Base-by-base conservation (phyloP, 768 basidiomycete species). In the Coprinopsis cinerea region DNA sequence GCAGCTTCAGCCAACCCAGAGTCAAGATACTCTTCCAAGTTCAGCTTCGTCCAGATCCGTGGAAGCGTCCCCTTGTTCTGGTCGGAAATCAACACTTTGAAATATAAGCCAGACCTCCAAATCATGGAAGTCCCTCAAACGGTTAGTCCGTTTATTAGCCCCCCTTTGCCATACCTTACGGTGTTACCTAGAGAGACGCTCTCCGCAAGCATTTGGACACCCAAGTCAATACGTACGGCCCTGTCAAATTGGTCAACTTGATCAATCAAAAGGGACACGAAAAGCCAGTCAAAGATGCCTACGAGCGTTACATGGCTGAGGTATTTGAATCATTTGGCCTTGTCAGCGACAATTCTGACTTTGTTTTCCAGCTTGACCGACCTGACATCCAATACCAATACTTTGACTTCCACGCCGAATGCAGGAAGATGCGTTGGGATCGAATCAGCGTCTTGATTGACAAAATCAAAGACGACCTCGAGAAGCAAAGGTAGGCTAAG, bases 381-480 rank as follows among this genome's bases (percentile, higher is more conserved):
- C 74, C 83, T 3, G 74, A 82, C 26, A 83, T 89, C 34, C 82
- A 81, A 58, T 99, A 99, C 61, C 75, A 88, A 55, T 96, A 97
- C 69, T 99, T 97, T 59, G 96, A 99, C 62, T 99, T 99, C 72
- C 95, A 97, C 64, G 83, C 79, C 53, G 93, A 98, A 65, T 97
- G 94, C 74, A 88, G 82, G 62, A 76, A 88, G 43, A 90, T 98
- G 86, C 84, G 90, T 35, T 99, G 92, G 83, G 92, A 99, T 62
- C 81, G 93, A 40, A 90, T 99, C 55, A 80, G 80, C 47, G 64
- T 92, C 14, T 75, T 99, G 34, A 77, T 94, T 37, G 89, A 92
- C 54, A 73, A 75, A 48, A 63, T 97, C 44, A 75, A 83, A 56
- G 79, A 85, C 25, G 85, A 89, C 55, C 67, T 93, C 27, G 65